These are phyloP conservation scores for Tilletia indica DNA, from an alignment of 1,284 basidiomycete species.

Conservation along the genomic window DNA sequence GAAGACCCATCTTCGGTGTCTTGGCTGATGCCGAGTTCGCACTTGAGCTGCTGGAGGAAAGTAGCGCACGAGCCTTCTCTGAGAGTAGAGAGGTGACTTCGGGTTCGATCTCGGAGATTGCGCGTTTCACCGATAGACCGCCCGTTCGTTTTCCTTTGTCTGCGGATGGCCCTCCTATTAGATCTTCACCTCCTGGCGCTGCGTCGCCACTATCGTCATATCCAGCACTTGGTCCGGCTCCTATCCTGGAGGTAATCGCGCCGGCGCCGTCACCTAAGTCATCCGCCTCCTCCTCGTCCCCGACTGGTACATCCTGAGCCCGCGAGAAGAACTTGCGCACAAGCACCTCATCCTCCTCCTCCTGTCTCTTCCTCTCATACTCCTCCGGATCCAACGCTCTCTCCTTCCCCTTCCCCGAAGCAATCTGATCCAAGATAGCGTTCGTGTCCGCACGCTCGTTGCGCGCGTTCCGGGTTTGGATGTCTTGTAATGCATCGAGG, in stretches of 20 bases:
- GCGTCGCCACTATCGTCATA: too few species aligned
- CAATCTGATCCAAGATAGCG: slow-evolving; percentile 34
- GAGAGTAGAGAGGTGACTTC: slow-evolving; percentile 31
- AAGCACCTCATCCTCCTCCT: slow-evolving; percentile 87
- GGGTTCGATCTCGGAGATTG: slow-evolving; percentile 33
- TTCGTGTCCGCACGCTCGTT: slow-evolving; percentile 66
- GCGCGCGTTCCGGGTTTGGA: slow-evolving; percentile 85
- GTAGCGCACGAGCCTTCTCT: slow-evolving; percentile 28
- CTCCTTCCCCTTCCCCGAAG: slow-evolving; percentile 27
- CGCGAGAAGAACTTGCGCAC: slow-evolving; percentile 83
- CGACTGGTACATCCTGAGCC: slow-evolving; percentile 57
- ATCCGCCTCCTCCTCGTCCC: slow-evolving; percentile 20
- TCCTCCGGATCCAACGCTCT: slow-evolving; percentile 26
- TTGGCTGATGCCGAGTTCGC: background rate
- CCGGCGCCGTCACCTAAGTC: slow-evolving; percentile 24
- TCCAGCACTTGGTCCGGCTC: too few species aligned
- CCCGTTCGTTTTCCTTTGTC: background rate
- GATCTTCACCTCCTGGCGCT: too few species aligned
- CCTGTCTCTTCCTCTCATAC: slow-evolving; percentile 46
- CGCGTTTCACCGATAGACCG: slow-evolving; percentile 22
- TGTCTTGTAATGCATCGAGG: slow-evolving; percentile 90
- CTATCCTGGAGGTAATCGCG: too few species aligned
- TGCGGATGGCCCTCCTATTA: background rate
- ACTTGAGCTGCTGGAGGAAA: slow-evolving; percentile 11
- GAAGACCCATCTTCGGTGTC: background rate